These are phyloP conservation scores for Sanghuangporus sanghuang DNA, from an alignment of 1,284 basidiomycete species.

Conservation along the genomic window DNA sequence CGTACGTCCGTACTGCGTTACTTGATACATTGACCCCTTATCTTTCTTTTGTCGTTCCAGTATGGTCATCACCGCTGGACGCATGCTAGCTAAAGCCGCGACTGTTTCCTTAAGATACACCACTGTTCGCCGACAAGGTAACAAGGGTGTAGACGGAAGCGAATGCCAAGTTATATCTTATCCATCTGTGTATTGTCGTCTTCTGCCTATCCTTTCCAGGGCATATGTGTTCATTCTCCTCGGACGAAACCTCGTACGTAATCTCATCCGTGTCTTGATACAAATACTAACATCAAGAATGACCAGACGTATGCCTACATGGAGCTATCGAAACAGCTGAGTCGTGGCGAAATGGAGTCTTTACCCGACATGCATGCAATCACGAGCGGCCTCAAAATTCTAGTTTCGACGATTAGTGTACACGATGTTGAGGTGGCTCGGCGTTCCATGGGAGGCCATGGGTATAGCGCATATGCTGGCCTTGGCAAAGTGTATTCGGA, in stretches of 20 bases:
- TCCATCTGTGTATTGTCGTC: slow-evolving; percentile 64
- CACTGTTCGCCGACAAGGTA: slow-evolving; percentile 68
- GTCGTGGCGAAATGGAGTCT: slow-evolving; percentile 49
- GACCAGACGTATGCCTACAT: slow-evolving; percentile 45
- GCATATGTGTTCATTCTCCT: slow-evolving; percentile 70
- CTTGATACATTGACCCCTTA: not conserved
- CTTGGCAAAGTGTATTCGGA: slow-evolving; percentile 62
- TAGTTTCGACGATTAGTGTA: slow-evolving; percentile 48
- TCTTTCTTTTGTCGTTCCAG: slow-evolving; percentile 26
- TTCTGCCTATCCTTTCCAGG: slow-evolving; percentile 64
- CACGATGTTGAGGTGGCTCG: slow-evolving; percentile 65
- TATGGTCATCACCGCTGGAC: slow-evolving; percentile 58
- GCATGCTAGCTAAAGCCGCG: slow-evolving; percentile 58
- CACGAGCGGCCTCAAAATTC: slow-evolving; percentile 65
- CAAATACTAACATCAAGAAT: not conserved
- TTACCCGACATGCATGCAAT: slow-evolving; percentile 71
- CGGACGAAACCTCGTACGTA: slow-evolving; percentile 54
- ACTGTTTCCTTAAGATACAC: slow-evolving; percentile 74
- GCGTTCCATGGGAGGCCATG: slow-evolving; percentile 74
- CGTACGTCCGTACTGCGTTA: slow-evolving; percentile 30
- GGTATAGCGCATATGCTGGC: slow-evolving; percentile 66
- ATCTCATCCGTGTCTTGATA: not conserved
- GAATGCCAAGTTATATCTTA: slow-evolving; percentile 67
- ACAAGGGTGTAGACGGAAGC: slow-evolving; percentile 42
- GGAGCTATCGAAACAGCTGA: slow-evolving; percentile 43